Base-by-base conservation (phyloP, 2,329 filamentous ascomycete species). In the Salinomyces thailandicus region DNA sequence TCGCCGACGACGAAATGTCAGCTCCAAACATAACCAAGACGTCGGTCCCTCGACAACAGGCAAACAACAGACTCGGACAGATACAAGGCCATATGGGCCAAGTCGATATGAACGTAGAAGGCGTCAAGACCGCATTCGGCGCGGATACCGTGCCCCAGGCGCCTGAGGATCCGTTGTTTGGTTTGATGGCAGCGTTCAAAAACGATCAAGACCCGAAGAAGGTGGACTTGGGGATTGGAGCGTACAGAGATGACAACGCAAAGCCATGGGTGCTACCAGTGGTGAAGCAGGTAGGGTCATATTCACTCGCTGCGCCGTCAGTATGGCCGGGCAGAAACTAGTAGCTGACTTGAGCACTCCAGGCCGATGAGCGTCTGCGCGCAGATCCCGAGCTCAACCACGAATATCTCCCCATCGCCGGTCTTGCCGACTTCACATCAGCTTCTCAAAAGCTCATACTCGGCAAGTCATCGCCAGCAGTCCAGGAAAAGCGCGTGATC, bases 191-290 rank as follows among this genome's bases (percentile, higher is more conserved):
- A 45, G 86, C 85, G 43, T 98, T 80, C 71, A 78, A 78, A 55
- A 82, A 81, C 45, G 91, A 98, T 58, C 66, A 74, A 13, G 71
- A 67, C 38, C 62, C 71, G 39, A 77, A 84, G 62, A 98, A 98
- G 68, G 82, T 98, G 48, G 91, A 98, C 65, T 66, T 98, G 63
- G 87, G 91, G 59, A 75, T 96, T 67, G 91, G 91, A 51, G 91
- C 91, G 41, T 98, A 98, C 66, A 75, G 91, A 59, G 91, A 94
- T 57, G 73, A 96, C 66, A 81, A 87, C 58, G 89, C 86, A 43
- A 96, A 96, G 69, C 91, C 91, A 3, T 98, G 91, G 91, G 79
- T 98, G 44, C 67, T 98, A 45, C 89, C 91, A 14, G 89, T 96
- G 2, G 89, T 96, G 44, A 93, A 85, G 68, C 93, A 93, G 83